Percentiles rank a stretch among this genome's conserved stretches.
phyloP scores from a whole-genome alignment of 768 basidiomycete genomes.

The Nidularia sp. region DNA sequence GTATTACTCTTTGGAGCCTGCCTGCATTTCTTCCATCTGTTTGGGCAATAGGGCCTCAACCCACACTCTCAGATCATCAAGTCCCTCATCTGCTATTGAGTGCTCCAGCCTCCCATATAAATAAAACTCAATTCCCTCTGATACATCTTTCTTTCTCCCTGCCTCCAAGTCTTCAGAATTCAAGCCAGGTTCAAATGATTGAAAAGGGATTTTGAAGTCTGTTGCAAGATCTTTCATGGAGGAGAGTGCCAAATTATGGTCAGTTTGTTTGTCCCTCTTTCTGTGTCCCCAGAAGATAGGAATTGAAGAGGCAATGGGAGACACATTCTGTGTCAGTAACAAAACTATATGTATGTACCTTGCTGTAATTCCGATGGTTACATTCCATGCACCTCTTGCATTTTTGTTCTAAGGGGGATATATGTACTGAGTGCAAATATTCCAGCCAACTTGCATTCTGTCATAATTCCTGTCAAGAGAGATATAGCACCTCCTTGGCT shows the following conservation, averaged over 20 bases:
- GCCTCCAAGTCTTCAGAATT: conserved; percentile 2
- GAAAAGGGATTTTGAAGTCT: conserved; percentile 38
- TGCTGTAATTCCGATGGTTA: neutral
- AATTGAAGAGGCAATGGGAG: conserved; percentile 38
- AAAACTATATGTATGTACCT: neutral
- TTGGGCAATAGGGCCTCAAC: conserved; percentile 1
- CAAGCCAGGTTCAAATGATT: neutral
- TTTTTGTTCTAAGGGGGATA: conserved; percentile 50
- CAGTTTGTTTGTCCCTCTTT: conserved; percentile 53
- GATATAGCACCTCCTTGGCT: conserved; percentile 66
- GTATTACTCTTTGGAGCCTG: too few species aligned
- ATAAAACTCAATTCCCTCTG: conserved; percentile 18
- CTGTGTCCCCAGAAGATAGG: conserved; percentile 80
- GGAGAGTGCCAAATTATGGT: conserved; percentile 39
- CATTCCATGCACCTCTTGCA: conserved; percentile 37
- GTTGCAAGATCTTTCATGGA: conserved; percentile 45
- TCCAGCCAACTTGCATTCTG: conserved; percentile 49
- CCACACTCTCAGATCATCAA: conserved; percentile 22
- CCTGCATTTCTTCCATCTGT: too few species aligned
- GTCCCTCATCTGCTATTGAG: conserved; percentile 16
- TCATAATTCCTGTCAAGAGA: conserved; percentile 52
- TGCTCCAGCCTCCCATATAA: conserved; percentile 21
- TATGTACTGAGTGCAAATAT: conserved; percentile 60
- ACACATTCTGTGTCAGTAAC: conserved; percentile 38
- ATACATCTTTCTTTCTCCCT: conserved; percentile 5